Percentiles rank a stretch among this genome's conserved stretches.
These are phyloP conservation scores for Sporothrix variecibatus DNA, from an alignment of 2,329 filamentous ascomycete species.

Conservation along the genomic window DNA sequence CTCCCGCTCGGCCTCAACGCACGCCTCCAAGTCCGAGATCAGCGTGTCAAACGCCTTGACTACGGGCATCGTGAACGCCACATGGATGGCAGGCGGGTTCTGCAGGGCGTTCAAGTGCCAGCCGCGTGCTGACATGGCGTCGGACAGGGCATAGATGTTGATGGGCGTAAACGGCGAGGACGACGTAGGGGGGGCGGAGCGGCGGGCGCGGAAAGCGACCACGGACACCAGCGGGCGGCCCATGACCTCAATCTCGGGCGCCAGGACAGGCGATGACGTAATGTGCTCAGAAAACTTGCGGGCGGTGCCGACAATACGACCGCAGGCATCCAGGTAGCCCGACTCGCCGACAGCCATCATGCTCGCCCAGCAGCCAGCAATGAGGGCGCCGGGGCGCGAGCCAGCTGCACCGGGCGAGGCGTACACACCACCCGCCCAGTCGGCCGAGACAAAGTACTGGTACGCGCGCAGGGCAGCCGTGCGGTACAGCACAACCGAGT, in stretches of 20 bases:
- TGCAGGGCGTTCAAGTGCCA: conserved; percentile 98
- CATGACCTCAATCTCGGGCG: conserved; percentile 73
- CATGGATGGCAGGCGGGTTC: conserved; percentile 86
- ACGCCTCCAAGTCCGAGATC: conserved; percentile 68
- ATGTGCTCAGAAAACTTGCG: conserved; percentile 81
- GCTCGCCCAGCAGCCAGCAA: conserved; percentile 93
- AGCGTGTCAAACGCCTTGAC: conserved; percentile 78
- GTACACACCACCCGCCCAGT: conserved; percentile 96
- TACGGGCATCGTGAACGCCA: conserved; percentile 89
- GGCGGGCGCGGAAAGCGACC: conserved; percentile 74
- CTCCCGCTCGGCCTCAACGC: conserved; percentile 73
- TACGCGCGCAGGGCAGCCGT: conserved; percentile 75
- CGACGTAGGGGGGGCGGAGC: conserved; percentile 38
- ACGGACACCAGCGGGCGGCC: conserved; percentile 88
- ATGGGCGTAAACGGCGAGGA: conserved; percentile 51
- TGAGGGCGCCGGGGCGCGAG: conserved; percentile 87
- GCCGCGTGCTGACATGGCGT: conserved; percentile 78
- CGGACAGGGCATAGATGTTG: conserved; percentile 91
- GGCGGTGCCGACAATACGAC: conserved; percentile 81
- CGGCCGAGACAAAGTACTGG: conserved; percentile 94
- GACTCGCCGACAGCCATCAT: conserved; percentile 85
- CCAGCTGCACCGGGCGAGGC: conserved; percentile 90
- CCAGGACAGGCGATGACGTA: conserved; percentile 66
- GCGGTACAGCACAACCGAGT: conserved; percentile 90
- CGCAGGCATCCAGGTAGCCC: conserved; percentile 85